Conservation (phyloP, 805 yeast genomes). For the Helenozyma rhizophorensis region DNA sequence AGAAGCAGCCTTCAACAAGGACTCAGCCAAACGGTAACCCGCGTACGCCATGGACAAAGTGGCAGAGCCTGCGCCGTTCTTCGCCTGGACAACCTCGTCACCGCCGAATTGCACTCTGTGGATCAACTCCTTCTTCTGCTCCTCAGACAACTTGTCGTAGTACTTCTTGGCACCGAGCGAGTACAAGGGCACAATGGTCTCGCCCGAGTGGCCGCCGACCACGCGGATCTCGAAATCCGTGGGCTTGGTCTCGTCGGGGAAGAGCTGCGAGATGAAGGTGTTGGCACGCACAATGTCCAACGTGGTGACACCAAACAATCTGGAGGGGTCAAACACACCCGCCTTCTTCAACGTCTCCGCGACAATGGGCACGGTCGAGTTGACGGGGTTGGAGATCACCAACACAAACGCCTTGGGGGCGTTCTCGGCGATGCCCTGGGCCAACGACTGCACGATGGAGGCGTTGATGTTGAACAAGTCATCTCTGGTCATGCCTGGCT, state of each 20-base stretch:
- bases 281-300: slow-evolving; percentile 86
- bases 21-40: slow-evolving; percentile 73
- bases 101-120: slow-evolving; percentile 64
- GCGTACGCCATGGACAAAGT: slow-evolving; percentile 96
- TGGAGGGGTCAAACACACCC: slow-evolving; percentile 65
- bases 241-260: slow-evolving; percentile 39
- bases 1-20: slow-evolving; percentile 33
- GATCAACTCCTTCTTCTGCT: slow-evolving; percentile 33
- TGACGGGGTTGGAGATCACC: slow-evolving; percentile 90
- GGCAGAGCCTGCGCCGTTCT: slow-evolving; percentile 92
- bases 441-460: slow-evolving; percentile 68
- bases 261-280: slow-evolving; percentile 63
- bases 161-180: slow-evolving; percentile 39
- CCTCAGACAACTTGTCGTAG: slow-evolving; percentile 32
- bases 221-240: slow-evolving; percentile 65
- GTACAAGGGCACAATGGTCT: slow-evolving; percentile 85
- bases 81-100: slow-evolving; percentile 94
- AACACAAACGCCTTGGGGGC: slow-evolving; percentile 75
- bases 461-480: slow-evolving; percentile 84
- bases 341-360: slow-evolving; percentile 69
- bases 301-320: slow-evolving; percentile 84
- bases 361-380: slow-evolving; percentile 88
- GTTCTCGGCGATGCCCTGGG: slow-evolving; percentile 66
- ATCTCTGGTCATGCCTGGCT: slow-evolving; percentile 93
- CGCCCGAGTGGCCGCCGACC: slow-evolving; percentile 94